phyloP scores from a whole-genome alignment of 805 yeast species.

The Saccharomycopsis sp. region DNA sequence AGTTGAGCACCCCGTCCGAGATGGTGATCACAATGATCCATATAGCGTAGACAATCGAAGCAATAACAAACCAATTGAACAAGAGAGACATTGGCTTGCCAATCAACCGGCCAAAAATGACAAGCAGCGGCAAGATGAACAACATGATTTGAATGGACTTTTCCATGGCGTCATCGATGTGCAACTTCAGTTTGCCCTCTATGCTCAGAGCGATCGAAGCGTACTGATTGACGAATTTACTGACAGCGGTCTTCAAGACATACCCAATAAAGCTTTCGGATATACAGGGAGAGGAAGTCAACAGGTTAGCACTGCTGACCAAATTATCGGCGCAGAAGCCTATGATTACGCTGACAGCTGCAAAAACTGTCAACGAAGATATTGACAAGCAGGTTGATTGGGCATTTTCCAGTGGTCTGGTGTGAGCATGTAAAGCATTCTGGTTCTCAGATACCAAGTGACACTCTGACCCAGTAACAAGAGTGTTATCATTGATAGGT shows the following conservation, averaged over 20 bases:
- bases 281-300: constrained; percentile 75
- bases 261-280: constrained; percentile 94
- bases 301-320: constrained; percentile 86
- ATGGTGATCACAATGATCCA: constrained; percentile 80
- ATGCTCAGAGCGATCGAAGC: constrained; percentile 92
- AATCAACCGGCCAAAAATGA: constrained; percentile 81
- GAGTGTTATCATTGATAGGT: too few relatives aligned
- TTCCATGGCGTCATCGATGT: constrained; percentile 94
- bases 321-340: constrained; percentile 89
- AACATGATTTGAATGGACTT: constrained; percentile 91
- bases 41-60: constrained; percentile 81
- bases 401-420: not conserved
- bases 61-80: constrained; percentile 90
- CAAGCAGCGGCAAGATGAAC: constrained; percentile 92
- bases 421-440: constrained; percentile 20
- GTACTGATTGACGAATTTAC: constrained; percentile 97
- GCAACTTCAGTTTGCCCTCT: constrained; percentile 95
- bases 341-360: constrained; percentile 65
- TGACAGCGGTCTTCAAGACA: constrained; percentile 90
- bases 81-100: constrained; percentile 88
- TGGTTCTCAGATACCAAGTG: constrained; percentile 13
- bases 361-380: constrained; percentile 41
- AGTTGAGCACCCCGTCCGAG: constrained; percentile 89
- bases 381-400: constrained; percentile 36
- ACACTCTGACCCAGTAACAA: not conserved